A percentile compares a stretch with the other conserved stretches of the same genome.
Evolutionary conservation across 257 asterid species (phyloP).

Genomic region (Sherardia arvensis): DNA sequence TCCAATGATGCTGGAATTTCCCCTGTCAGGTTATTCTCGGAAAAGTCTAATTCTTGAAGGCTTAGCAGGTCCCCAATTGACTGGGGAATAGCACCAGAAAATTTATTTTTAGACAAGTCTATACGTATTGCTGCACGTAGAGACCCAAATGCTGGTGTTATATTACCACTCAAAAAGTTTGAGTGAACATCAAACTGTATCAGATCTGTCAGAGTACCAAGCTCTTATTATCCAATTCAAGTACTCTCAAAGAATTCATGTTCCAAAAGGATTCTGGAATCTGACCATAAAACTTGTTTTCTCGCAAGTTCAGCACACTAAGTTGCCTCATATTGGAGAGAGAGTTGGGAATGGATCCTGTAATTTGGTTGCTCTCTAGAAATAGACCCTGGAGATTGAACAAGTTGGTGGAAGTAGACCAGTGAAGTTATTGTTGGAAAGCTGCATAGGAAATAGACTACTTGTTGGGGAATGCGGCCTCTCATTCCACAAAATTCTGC

Average conservation of each 20-base stretch:
- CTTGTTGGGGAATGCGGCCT: slow-evolving; percentile 1
- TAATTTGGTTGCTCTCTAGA: background rate
- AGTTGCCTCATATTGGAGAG: too few relatives aligned
- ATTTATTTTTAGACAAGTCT: background rate
- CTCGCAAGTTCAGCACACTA: background rate
- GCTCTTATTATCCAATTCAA: background rate
- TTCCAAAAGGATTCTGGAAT: too few relatives aligned
- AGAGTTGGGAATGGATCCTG: slow-evolving; percentile 7
- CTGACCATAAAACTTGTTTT: background rate
- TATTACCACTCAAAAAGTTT: background rate
- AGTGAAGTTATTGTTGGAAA: background rate
- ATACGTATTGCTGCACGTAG: background rate
- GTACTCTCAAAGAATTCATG: slow-evolving; percentile 1
- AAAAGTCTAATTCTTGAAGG: background rate
- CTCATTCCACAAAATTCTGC: background rate
- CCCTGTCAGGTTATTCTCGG: background rate
- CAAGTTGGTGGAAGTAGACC: background rate
- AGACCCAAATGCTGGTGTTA: background rate
- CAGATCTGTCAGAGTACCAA: background rate
- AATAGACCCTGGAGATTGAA: background rate
- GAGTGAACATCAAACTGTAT: background rate
- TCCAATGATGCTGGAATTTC: background rate
- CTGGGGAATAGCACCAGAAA: background rate
- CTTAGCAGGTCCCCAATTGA: background rate
- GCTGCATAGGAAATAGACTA: background rate